Base-by-base conservation (phyloP, 2,329 filamentous ascomycete genomes). In the Ceratocystis alfenasii region DNA sequence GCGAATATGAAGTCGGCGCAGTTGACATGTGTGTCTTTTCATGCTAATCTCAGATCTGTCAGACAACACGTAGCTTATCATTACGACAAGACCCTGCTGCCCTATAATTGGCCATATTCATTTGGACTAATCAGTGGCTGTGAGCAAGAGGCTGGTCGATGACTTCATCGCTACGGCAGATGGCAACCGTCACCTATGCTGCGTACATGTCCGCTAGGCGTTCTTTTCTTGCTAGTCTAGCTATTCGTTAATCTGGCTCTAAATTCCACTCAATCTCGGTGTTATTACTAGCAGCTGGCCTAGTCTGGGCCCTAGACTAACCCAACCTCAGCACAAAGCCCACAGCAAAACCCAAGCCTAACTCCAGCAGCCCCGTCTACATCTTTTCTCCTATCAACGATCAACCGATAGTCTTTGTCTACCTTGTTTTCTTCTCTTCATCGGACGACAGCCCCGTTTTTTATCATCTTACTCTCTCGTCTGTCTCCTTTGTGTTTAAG, bases 21-120 rank as follows among this genome's bases (percentile, higher is more conserved):
- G 8, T 8, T 53, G 48, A 10, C 48, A 20, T 25, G 48, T 53
- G 7, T 53, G 15, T 59, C 33, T 3, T 59, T 12, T 36, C 33
- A 36, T 36, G 8, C 53, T 30, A n/a, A 59, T 59, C 53, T 59
- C 28, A 59, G 53, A 59, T 59, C 53, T 59, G 53, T 59, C 53
- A 17, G 53, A 59, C 53, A 59, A 55, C 12, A 33, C 12, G 15
- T 33, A 59, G 20, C 48, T 25, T 53, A 53, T 25, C 48, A 25
- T 12, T 15, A 53, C 48, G 20, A 53, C 48, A 53, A 15, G 48
- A 1, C 20, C 20, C 20, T 20, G 33, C 10, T 36, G 3, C 33
- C 33, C 10, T 10, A 36, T 36, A 50, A 5, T 50, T 50, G 46
- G 17, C 46, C 22, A 17, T 12, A 36, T 36, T 36, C 33, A 36